Base-by-base conservation (phyloP, 1,139 yeast genomes). In the Yamadazyma spencermartinsiae region DNA sequence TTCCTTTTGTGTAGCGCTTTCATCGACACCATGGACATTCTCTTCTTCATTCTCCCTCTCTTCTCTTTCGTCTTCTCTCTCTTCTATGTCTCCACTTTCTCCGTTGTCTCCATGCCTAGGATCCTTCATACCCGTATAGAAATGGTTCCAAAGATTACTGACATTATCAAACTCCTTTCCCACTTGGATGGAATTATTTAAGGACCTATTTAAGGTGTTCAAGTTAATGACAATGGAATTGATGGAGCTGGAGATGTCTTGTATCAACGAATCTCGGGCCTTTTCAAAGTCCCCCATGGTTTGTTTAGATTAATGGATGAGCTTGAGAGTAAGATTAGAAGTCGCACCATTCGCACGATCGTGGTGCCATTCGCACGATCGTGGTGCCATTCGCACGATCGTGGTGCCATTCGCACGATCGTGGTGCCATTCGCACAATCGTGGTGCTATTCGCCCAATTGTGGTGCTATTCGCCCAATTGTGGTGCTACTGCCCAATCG, bases 161-260 rank as follows among this genome's bases (percentile, higher is more conserved):
- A 69, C 74, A 40, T 70, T 68, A 40, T 69, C 74, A 45, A 72
- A 72, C 40, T 69, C 75, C 40, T 68, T 68, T 4, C 76, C 74
- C 1, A 71, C 74, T 41, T 69, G 72, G 13, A 71, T 56, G 20
- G 71, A 64, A 41, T 66, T 71, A 39, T 64, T 62, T 36, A 72
- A 57, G 1, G 74, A 62, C 27, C 76, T 49, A 46, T 72, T 72
- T 41, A 72, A 60, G 12, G 64, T 60, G 31, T 69, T 74, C 35
- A 72, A 52, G 43, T 71, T 70, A 46, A 60, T 52, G 4, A 66
- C 65, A n/a, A 71, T 72, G 3, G 70, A 63, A 43, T 68, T 68
- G 43, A 72, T 55, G 14, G 71, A 62, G 30, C 53, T 51, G 15
- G 73, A 56, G 23, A 72, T 70, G 43, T 71, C 76, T 49, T 69